Percentiles rank a stretch among this genome's conserved stretches.
phyloP scores from a whole-genome alignment of 768 basidiomycete species.

The Boletus reticuloceps region DNA sequence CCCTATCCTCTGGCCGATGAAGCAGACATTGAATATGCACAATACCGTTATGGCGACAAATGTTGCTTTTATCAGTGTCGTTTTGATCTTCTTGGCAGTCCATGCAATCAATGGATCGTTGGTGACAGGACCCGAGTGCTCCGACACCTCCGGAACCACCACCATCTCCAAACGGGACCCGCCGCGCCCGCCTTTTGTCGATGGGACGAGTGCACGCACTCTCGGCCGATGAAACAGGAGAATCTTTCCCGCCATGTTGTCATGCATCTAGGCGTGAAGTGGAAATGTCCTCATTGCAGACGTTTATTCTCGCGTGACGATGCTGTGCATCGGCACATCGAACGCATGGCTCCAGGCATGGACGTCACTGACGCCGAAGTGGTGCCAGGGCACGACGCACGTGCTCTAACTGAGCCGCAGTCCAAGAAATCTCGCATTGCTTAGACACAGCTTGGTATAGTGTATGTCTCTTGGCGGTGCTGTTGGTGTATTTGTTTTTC shows the following conservation, averaged over 20 bases:
- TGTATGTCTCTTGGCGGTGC: neutral
- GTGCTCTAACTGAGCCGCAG: constrained; percentile 8
- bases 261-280: constrained; percentile 30
- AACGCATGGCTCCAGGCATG: constrained; percentile 26
- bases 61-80: constrained; percentile 24
- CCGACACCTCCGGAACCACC: constrained; percentile 27
- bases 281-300: constrained; percentile 27
- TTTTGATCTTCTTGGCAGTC: constrained; percentile 22
- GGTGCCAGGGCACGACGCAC: constrained; percentile 15
- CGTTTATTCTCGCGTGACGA: constrained; percentile 31
- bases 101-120: constrained; percentile 25
- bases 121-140: constrained; percentile 26
- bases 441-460: neutral
- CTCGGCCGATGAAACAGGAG: constrained; percentile 29
- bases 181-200: constrained; percentile 14
- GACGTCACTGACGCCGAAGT: constrained; percentile 24
- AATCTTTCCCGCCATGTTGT: constrained; percentile 32
- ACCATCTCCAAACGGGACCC: constrained; percentile 17
- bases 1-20: constrained; percentile 6
- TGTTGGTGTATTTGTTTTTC: neutral
- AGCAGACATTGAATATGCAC: constrained; percentile 23
- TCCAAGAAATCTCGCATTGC: constrained; percentile 1
- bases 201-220: constrained; percentile 26
- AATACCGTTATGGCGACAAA: constrained; percentile 16
- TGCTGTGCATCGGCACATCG: constrained; percentile 31